A percentile compares a stretch with the other conserved stretches of the same genome.
These are phyloP conservation scores for Cladosporium sphaerospermum DNA, from an alignment of 2,329 filamentous ascomycete species.

Conservation along the genomic window DNA sequence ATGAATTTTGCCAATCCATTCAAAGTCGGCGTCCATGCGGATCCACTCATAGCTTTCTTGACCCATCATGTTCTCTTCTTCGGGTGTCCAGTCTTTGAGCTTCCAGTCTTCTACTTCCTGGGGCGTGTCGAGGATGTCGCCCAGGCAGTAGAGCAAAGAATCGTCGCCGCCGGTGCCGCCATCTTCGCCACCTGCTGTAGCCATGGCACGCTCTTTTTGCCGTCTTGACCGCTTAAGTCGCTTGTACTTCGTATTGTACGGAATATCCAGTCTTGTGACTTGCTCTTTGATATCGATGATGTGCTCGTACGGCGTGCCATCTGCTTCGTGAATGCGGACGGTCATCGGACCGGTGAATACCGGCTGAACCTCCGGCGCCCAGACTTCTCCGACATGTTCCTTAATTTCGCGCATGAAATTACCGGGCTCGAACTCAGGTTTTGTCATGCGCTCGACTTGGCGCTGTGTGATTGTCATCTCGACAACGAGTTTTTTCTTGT, in stretches of 20 bases:
- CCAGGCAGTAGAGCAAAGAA: conserved; percentile 81
- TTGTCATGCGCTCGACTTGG: conserved; percentile 52
- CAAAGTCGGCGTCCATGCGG: conserved; percentile 93
- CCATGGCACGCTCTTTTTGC: conserved; percentile 69
- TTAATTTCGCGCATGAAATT: conserved; percentile 81
- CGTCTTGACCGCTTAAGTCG: conserved; percentile 81
- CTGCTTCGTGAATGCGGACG: conserved; percentile 93
- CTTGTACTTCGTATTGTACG: conserved; percentile 99
- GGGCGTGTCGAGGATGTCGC: conserved; percentile 77
- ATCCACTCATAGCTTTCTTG: conserved; percentile 99
- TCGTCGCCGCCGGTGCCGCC: conserved; percentile 55
- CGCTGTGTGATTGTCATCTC: conserved; percentile 83
- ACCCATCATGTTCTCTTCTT: conserved; percentile 86
- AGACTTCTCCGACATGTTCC: conserved; percentile 66
- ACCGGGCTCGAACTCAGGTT: conserved; percentile 58
- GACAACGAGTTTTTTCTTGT: conserved; percentile 94
- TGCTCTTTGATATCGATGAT: conserved; percentile 92
- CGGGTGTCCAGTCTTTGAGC: conserved; percentile 80
- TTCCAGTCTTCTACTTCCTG: conserved; percentile 81
- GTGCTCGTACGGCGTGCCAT: conserved; percentile 96
- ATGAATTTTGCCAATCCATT: conserved; percentile 87
- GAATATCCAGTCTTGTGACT: conserved; percentile 81
- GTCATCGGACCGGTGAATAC: conserved; percentile 96
- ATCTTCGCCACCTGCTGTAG: conserved; percentile 57
- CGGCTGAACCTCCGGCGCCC: conserved; percentile 53